phyloP scores from a whole-genome alignment of 2,329 filamentous ascomycete species.

The Colletotrichum tofieldiae region DNA sequence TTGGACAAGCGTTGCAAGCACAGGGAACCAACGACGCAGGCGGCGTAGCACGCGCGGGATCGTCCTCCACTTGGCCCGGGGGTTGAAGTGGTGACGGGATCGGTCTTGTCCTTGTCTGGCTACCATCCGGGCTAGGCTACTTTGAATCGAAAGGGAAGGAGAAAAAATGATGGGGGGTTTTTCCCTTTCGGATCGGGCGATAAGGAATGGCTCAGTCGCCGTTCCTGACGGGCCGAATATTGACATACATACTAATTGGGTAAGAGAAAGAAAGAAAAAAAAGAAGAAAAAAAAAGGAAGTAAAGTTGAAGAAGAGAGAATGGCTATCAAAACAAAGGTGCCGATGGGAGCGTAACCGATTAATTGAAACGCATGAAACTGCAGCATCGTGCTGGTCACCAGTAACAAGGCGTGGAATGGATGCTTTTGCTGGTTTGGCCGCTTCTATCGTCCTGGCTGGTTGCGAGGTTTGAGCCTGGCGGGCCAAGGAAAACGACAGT shows the following conservation, averaged over 20 bases:
- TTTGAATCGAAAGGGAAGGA: conserved; percentile 23
- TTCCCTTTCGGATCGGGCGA: conserved; percentile 22
- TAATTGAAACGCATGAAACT: background rate
- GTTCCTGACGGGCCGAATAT: conserved; percentile 32
- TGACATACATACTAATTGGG: background rate
- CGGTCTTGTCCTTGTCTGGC: conserved; percentile 15
- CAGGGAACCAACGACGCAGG: conserved; percentile 9
- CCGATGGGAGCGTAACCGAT: background rate
- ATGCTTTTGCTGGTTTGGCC: background rate
- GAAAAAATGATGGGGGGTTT: conserved; percentile 13
- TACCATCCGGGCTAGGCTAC: conserved; percentile 24
- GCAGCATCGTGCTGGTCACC: background rate
- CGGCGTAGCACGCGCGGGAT: conserved; percentile 34
- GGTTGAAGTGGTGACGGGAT: conserved; percentile 23
- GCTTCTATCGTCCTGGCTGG: conserved; percentile 3
- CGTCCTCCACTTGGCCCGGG: conserved; percentile 25
- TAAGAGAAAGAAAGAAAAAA: conserved; percentile 5
- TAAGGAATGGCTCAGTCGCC: conserved; percentile 20
- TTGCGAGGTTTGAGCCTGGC: conserved; percentile 23
- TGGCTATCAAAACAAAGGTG: background rate
- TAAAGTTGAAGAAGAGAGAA: background rate
- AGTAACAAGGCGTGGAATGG: background rate
- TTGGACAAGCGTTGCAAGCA: conserved; percentile 29
- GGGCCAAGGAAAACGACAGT: conserved; percentile 25
- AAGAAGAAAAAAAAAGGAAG: conserved; percentile 10